Evolutionary conservation across 805 yeast species (phyloP).

Genomic region (Cyberlindnera euphorbiiphila): DNA sequence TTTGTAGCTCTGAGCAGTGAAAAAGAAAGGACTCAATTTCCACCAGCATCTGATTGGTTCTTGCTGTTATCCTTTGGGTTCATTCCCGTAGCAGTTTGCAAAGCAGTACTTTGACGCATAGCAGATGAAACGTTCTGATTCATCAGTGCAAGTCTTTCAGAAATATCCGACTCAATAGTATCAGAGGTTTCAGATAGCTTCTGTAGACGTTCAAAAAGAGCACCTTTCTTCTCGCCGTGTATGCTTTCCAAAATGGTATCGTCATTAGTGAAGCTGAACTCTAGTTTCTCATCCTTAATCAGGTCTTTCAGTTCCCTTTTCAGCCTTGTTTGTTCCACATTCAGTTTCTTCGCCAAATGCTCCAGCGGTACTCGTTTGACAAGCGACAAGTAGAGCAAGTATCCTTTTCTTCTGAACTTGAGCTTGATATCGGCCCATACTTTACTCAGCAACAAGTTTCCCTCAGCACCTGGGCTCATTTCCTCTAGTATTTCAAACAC

Average conservation of each 20-base stretch:
- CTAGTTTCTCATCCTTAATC: slow-evolving; percentile 15
- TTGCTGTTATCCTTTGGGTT: no score
- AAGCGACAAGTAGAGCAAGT: slow-evolving; percentile 32
- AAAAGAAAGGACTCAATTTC: no score
- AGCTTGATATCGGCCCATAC: slow-evolving; percentile 26
- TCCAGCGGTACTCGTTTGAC: slow-evolving; percentile 19
- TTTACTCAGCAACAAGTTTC: slow-evolving; percentile 21
- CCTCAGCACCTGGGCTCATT: slow-evolving; percentile 13
- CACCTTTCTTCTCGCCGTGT: slow-evolving; percentile 13
- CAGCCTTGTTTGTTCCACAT: slow-evolving; percentile 16
- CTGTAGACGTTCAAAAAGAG: slow-evolving; percentile 17
- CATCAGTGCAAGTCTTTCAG: slow-evolving; percentile 1
- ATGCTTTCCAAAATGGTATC: slow-evolving; percentile 15
- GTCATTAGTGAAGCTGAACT: slow-evolving; percentile 12
- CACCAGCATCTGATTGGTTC: no score
- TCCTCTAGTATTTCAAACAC: slow-evolving; percentile 19
- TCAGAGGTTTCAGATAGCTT: slow-evolving; percentile 22
- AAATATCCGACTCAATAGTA: slow-evolving; percentile 11
- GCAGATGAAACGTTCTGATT: no score
- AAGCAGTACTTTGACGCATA: no score
- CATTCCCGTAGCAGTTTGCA: no score
- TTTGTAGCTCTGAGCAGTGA: no score
- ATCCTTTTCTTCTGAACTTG: slow-evolving; percentile 30
- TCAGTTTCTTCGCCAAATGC: slow-evolving; percentile 19
- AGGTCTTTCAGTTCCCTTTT: slow-evolving; percentile 18